Conservation (phyloP, 1,284 basidiomycete species). For the Amylostereum areolatum region DNA sequence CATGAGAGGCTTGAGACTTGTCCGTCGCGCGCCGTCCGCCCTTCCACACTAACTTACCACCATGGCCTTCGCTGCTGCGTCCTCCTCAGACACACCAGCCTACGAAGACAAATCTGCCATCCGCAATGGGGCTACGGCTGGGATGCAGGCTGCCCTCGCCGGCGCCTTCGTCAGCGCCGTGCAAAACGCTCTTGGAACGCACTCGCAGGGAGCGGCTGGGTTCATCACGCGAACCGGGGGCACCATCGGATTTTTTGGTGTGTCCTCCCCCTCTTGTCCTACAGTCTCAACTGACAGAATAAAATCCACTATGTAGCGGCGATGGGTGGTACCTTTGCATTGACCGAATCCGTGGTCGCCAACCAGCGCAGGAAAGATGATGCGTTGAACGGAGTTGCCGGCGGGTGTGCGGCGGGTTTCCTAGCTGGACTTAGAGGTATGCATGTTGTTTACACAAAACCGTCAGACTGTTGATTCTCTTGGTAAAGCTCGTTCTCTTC, state of each 20-base stretch:
- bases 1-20: no score
- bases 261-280: constrained; percentile 18
- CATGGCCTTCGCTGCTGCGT: no score
- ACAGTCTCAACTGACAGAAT: constrained; percentile 2
- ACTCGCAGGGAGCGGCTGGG: constrained; percentile 84
- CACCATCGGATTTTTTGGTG: constrained; percentile 80
- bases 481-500: constrained; percentile 72
- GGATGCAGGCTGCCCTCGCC: constrained; percentile 65
- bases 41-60: no score
- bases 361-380: constrained; percentile 83
- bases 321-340: constrained; percentile 87
- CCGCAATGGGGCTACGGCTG: constrained; percentile 54
- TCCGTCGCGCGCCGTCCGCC: no score
- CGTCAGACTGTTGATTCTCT: constrained; percentile 8
- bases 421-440: constrained; percentile 79
- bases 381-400: constrained; percentile 78
- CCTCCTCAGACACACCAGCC: not conserved
- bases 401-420: constrained; percentile 92
- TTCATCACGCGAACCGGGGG: constrained; percentile 75
- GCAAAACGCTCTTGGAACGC: constrained; percentile 80
- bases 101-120: constrained; percentile 59
- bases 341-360: constrained; percentile 75
- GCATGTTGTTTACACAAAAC: constrained; percentile 15
- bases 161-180: constrained; percentile 77
- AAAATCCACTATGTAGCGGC: constrained; percentile 49